Evolutionary conservation across 1,139 yeast species (phyloP).

Genomic region (Hanseniaspora gamundiae): DNA sequence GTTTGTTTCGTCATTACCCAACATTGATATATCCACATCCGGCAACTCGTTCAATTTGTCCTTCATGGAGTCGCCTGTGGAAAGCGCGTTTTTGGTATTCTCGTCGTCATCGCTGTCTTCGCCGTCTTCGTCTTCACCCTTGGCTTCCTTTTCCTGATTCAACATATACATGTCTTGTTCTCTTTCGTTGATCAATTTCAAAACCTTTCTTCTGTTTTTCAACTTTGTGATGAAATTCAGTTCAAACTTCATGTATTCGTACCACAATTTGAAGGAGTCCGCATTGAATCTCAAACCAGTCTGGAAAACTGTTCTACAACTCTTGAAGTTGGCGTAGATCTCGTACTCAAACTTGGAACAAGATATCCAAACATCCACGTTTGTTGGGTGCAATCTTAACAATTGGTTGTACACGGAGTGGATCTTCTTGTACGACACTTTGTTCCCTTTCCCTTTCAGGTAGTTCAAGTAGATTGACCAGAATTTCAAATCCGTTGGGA

Average conservation of each 20-base stretch:
- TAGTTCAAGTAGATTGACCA: slow-evolving; percentile 72
- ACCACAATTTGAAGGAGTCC: slow-evolving; percentile 65
- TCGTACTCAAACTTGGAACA: slow-evolving; percentile 94
- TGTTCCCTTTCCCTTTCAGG: slow-evolving; percentile 42
- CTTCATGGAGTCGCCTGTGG: slow-evolving; percentile 41
- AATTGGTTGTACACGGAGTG: slow-evolving; percentile 70
- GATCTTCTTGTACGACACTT: slow-evolving; percentile 69
- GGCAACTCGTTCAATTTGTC: slow-evolving; percentile 64
- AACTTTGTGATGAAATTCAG: slow-evolving; percentile 74
- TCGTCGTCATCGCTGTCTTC: slow-evolving; percentile 24
- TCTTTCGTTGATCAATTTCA: slow-evolving; percentile 64
- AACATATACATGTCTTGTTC: slow-evolving; percentile 38
- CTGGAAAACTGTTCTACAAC: slow-evolving; percentile 80
- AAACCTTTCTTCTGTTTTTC: slow-evolving; percentile 67
- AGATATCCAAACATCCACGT: slow-evolving; percentile 82
- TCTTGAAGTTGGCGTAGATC: slow-evolving; percentile 74
- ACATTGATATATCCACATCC: slow-evolving; percentile 74
- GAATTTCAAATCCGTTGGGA: slow-evolving; percentile 61
- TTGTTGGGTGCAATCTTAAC: slow-evolving; percentile 81
- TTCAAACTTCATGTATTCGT: slow-evolving; percentile 79
- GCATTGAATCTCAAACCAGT: slow-evolving; percentile 75
- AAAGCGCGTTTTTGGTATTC: slow-evolving; percentile 34
- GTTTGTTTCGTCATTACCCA: slow-evolving; percentile 76
- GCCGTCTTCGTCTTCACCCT: slow-evolving; percentile 26
- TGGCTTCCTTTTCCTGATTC: slow-evolving; percentile 30